Conservation (phyloP, 2,329 filamentous ascomycete genomes). For the Fusarium fracticaudum region DNA sequence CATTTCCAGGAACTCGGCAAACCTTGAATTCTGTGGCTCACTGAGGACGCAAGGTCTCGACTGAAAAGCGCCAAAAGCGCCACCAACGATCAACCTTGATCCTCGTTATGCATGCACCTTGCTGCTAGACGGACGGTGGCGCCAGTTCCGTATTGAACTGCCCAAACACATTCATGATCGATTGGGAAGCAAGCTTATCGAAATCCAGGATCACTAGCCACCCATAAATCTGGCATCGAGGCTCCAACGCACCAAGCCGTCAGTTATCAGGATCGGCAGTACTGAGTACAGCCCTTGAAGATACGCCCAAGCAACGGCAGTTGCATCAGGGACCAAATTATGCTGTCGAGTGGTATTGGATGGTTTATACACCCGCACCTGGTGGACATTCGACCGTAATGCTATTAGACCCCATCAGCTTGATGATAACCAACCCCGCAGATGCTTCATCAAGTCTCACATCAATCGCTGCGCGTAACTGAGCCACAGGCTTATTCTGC, state of each 20-base stretch:
- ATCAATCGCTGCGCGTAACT: not conserved
- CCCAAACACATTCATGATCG: not conserved
- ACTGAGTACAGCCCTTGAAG: conserved; percentile 1
- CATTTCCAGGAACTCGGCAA: conserved; percentile 20
- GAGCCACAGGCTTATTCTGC: conserved; percentile 19
- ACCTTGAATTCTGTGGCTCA: conserved; percentile 17
- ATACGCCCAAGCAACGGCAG: conserved; percentile 7
- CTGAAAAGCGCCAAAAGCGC: conserved; percentile 18
- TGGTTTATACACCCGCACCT: not conserved
- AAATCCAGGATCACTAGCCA: not conserved
- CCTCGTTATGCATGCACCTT: conserved; percentile 11
- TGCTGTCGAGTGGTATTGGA: not conserved
- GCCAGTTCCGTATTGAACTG: conserved; percentile 1
- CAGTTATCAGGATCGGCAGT: conserved; percentile 20
- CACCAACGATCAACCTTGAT: conserved; percentile 24
- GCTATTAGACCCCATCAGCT: not conserved
- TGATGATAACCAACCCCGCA: not conserved
- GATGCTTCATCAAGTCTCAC: not conserved
- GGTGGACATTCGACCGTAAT: not conserved
- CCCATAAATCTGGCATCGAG: not conserved
- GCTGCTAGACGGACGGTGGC: conserved; percentile 8
- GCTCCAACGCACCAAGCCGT: not conserved
- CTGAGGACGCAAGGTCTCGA: conserved; percentile 8
- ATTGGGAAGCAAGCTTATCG: not conserved
- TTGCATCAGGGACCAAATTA: not conserved